Evolutionary conservation across 2,329 filamentous ascomycete species (phyloP), one percentile per base, ranked within the genome.

Genomic region (Phyllosticta paracitricarpa): DNA sequence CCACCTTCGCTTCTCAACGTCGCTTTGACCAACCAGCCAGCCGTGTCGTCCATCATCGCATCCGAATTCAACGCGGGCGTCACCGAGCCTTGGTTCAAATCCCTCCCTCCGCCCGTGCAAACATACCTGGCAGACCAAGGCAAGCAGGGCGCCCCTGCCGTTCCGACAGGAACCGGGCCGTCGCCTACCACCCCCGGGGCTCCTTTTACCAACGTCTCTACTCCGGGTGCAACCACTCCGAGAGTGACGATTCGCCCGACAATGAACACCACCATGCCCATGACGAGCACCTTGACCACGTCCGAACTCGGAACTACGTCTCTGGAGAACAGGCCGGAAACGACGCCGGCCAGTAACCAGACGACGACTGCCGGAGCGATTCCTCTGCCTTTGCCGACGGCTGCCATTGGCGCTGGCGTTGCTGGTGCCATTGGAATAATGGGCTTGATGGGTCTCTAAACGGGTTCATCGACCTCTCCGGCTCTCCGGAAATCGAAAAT

Each of bases 31-130:
- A 76, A 77, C 68, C 67, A 71, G 19, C 69, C 72, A 59, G 75
- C 70, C 54, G 77, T 77, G 64, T 73, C 72, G 60, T 68, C 72
- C 10, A 68, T 74, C 53, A 72, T 80, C 68, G 71, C 71, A 12
- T 76, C 76, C 8, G 72, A 77, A 54, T 72, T 80, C 69, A 67
- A 71, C 10, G 75, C 74, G 33, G 75, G 77, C 66, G 68, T 71
- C 30, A 75, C 74, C 19, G 77, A 78, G 19, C 63, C 68, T 3
- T 80, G 78, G 78, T 79, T 77, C 69, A 67, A 71, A 8, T 71
- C 73, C 8, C 73, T 80, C 3, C 78, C 78, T 6, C 66, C 71
- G 54, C 75, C 77, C 61, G 72, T 80, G 55, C 73, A 79, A 71
- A 74, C 68, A 54, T 74, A 75, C 63, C 70, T 80, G 54, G 67